Percentiles rank a stretch among this genome's conserved stretches.
Conservation (phyloP, 305 asterid genomes). For the Stenogyne calaminthoides region DNA sequence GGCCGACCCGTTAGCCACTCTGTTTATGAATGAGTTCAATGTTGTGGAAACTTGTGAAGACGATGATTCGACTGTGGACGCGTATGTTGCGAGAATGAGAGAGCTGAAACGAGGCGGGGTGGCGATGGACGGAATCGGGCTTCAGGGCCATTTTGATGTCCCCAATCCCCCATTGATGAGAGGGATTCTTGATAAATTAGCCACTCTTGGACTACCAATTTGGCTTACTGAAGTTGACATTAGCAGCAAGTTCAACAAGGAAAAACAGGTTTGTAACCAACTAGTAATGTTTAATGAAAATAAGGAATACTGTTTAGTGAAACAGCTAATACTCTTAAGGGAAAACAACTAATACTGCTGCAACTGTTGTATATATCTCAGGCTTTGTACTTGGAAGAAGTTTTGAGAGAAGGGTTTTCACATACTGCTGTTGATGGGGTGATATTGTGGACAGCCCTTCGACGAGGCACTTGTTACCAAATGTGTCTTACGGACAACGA, state of each 20-base stretch:
- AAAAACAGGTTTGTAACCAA: constrained; percentile 46
- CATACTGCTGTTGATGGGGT: constrained; percentile 71
- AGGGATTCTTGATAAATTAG: constrained; percentile 65
- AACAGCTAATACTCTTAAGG: too few species aligned
- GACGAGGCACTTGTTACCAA: constrained; percentile 66
- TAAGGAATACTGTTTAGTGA: background rate
- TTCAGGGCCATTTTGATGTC: constrained; percentile 67
- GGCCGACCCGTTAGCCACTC: constrained; percentile 62
- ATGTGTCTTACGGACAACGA: constrained; percentile 73
- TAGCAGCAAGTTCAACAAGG: constrained; percentile 43
- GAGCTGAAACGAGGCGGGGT: constrained; percentile 59
- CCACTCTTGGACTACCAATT: constrained; percentile 68
- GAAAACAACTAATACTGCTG: too few species aligned
- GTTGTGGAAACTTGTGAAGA: constrained; percentile 73
- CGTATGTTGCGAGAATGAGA: constrained; percentile 44
- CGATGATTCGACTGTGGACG: constrained; percentile 57
- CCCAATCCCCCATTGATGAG: constrained; percentile 75
- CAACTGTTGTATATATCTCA: constrained; percentile 24
- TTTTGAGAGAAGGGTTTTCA: constrained; percentile 72
- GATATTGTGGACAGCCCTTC: constrained; percentile 67
- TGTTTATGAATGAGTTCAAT: constrained; percentile 71
- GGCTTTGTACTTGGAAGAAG: constrained; percentile 67
- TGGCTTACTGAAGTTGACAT: constrained; percentile 92
- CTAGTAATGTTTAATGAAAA: too few species aligned
- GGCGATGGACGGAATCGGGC: constrained; percentile 66